A percentile compares a stretch with the other conserved stretches of the same genome.
Evolutionary conservation across 129 eudicot species (phyloP).

Genomic region (Ambrosia artemisiifolia): DNA sequence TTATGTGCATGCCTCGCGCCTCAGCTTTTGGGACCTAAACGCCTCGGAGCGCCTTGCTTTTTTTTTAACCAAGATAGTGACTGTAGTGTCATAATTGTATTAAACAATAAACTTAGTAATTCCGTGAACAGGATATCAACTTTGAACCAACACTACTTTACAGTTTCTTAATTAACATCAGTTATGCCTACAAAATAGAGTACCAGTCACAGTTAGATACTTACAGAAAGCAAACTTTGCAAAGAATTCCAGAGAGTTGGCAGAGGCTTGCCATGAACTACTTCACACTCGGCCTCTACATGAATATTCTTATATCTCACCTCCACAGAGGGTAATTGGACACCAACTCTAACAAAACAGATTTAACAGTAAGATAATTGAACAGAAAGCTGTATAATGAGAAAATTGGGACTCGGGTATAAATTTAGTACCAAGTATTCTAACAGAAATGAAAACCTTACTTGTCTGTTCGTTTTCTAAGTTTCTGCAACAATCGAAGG

Average conservation of each 20-base stretch:
- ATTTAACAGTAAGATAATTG: neutral
- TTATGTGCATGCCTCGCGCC: too few relatives aligned
- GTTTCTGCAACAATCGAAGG: conserved; percentile 44
- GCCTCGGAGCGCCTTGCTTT: too few relatives aligned
- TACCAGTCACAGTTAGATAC: neutral
- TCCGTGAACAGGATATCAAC: too few relatives aligned
- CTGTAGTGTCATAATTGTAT: too few relatives aligned
- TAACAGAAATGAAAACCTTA: conserved; percentile 3
- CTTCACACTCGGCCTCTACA: conserved; percentile 51
- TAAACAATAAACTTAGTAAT: too few relatives aligned
- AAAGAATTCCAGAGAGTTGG: conserved; percentile 62
- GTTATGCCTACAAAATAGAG: too few relatives aligned
- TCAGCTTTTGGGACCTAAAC: too few relatives aligned
- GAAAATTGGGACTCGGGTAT: neutral
- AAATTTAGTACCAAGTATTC: neutral
- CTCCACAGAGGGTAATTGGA: conserved; percentile 43
- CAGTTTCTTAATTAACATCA: too few relatives aligned
- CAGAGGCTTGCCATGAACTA: conserved; percentile 62
- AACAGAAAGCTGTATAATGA: neutral
- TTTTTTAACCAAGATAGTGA: too few relatives aligned
- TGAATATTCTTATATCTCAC: conserved; percentile 43
- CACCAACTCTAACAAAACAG: conserved; percentile 39
- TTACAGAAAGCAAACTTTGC: conserved; percentile 35
- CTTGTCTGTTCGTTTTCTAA: conserved; percentile 52
- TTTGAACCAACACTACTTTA: too few relatives aligned